A percentile compares a stretch with the other conserved stretches of the same genome.
Evolutionary conservation across 495 filamentous ascomycete species (phyloP).

Genomic region (Trichoderma asperelloides): DNA sequence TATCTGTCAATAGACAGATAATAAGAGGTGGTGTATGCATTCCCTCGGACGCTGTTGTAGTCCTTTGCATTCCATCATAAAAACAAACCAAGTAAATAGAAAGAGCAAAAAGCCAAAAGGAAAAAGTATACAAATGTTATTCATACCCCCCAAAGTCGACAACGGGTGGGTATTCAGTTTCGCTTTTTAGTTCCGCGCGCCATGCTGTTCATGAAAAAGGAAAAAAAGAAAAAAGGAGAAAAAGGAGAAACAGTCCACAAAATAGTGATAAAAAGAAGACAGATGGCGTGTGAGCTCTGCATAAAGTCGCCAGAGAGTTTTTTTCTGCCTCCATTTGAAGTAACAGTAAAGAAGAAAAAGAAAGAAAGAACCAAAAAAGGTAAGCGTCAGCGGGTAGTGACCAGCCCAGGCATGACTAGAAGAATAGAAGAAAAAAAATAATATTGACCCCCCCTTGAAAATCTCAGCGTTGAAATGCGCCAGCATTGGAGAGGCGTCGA

Average conservation of each 20-base stretch:
- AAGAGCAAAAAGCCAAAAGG: neutral
- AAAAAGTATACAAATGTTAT: neutral
- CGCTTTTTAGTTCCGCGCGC: slow-evolving; percentile 8
- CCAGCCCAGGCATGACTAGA: neutral
- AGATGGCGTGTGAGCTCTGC: neutral
- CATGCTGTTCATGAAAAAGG: neutral
- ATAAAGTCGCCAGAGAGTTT: neutral
- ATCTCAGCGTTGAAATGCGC: neutral
- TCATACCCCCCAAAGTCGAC: neutral
- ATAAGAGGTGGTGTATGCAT: neutral
- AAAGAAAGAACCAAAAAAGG: slow-evolving; percentile 8
- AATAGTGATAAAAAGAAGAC: neutral
- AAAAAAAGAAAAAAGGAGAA: neutral
- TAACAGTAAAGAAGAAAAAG: neutral
- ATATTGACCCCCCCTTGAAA: neutral
- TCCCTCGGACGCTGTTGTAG: neutral
- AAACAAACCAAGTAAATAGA: neutral
- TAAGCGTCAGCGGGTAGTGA: neutral
- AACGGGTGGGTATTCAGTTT: neutral
- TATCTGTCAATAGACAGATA: slow-evolving; percentile 3
- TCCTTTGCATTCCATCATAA: slow-evolving; percentile 7
- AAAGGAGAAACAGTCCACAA: neutral
- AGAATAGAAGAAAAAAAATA: neutral
- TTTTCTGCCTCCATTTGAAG: neutral
- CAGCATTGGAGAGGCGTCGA: neutral